phyloP scores from a whole-genome alignment of 495 filamentous ascomycete genomes.

The Neurospora hispaniola region DNA sequence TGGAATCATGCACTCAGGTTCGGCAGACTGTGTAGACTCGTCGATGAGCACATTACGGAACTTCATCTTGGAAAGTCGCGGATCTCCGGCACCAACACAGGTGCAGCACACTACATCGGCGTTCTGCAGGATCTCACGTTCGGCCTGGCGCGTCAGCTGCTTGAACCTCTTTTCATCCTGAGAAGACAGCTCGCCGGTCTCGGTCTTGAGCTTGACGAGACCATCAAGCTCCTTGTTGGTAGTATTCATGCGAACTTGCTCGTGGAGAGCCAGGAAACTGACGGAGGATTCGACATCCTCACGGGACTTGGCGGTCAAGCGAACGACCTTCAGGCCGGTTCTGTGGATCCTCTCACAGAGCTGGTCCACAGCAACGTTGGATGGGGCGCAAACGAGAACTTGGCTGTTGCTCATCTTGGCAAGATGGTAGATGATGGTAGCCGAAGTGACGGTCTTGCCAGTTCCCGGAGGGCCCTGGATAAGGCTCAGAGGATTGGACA shows the following conservation, averaged over 20 bases:
- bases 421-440: conserved; percentile 96
- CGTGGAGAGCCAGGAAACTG: conserved; percentile 85
- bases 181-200: conserved; percentile 84
- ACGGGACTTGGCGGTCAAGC: conserved; percentile 93
- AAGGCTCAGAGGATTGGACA: conserved; percentile 85
- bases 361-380: conserved; percentile 97
- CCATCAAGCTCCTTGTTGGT: conserved; percentile 89
- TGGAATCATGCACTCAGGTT: conserved; percentile 99
- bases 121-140: conserved; percentile 90
- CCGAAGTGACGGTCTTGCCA: conserved; percentile 98
- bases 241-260: conserved; percentile 96
- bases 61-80: conserved; percentile 88
- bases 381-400: conserved; percentile 92
- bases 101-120: conserved; percentile 99
- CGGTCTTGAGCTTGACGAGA: conserved; percentile 80
- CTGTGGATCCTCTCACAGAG: conserved; percentile 95
- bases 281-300: conserved; percentile 98
- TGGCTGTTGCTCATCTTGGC: conserved; percentile 92
- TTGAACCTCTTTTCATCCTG: conserved; percentile 99
- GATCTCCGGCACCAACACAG: conserved; percentile 95
- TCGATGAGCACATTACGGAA: conserved; percentile 98
- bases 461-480: conserved; percentile 97
- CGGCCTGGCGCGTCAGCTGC: conserved; percentile 81
- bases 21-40: conserved; percentile 97
- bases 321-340: conserved; percentile 93